Evolutionary conservation across 73 alveolate genomes (phyloP).

Genomic region (Tetrahymena thermophila): DNA sequence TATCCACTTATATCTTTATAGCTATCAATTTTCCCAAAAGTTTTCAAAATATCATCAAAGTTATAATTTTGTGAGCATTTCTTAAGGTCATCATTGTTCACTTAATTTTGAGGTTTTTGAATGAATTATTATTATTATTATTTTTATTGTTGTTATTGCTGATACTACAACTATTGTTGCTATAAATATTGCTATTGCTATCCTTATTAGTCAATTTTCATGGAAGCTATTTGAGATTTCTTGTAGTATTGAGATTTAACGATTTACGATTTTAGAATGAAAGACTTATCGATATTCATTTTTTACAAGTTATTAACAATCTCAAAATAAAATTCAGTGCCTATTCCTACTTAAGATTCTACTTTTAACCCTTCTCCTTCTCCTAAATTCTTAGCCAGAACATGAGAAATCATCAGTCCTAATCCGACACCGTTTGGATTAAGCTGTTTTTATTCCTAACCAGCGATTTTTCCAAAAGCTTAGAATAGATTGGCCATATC

Average conservation of each 20-base stretch:
- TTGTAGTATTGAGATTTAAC: neutral
- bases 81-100: neutral
- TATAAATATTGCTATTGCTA: neutral
- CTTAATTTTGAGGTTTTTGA: neutral
- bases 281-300: neutral
- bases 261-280: neutral
- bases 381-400: conserved; percentile 23
- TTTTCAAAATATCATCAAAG: neutral
- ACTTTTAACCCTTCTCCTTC: conserved; percentile 31
- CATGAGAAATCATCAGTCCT: conserved; percentile 34
- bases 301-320: neutral
- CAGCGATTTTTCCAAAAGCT: conserved; percentile 33
- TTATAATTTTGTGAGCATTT: neutral
- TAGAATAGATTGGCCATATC: conserved; percentile 8
- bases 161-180: no score
- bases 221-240: neutral
- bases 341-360: conserved; percentile 14
- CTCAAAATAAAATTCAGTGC: conserved; percentile 15
- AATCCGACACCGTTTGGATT: conserved; percentile 32
- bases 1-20: neutral
- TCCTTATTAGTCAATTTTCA: neutral
- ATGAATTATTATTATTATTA: neutral
- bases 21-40: neutral
- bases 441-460: conserved; percentile 6
- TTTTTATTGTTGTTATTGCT: no score